These are phyloP conservation scores for Mucor racemosus DNA, from an alignment of 371 early-diverging fungal species.

Conservation along the genomic window DNA sequence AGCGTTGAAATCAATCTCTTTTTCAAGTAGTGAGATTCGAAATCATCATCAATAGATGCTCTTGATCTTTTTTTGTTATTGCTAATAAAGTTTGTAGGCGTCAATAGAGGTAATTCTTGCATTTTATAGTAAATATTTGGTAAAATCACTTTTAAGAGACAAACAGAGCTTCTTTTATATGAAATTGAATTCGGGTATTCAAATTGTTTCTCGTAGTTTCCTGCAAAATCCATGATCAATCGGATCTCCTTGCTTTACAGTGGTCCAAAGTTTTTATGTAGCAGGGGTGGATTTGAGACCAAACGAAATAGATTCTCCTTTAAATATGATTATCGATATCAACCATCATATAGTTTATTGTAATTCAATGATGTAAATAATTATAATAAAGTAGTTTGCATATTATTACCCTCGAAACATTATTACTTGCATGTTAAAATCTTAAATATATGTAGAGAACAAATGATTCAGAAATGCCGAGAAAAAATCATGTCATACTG, in stretches of 20 bases:
- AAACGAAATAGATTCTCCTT: background rate
- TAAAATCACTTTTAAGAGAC: background rate
- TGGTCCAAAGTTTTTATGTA: background rate
- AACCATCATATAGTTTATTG: background rate
- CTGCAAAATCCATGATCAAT: constrained; percentile 14
- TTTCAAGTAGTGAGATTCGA: constrained; percentile 25
- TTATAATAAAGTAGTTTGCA: background rate
- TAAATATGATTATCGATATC: background rate
- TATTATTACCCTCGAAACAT: background rate
- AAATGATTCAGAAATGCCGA: no score
- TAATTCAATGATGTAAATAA: background rate
- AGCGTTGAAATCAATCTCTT: constrained; percentile 25
- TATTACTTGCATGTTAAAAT: no score
- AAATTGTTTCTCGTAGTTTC: constrained; percentile 23
- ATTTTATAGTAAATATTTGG: constrained; percentile 4
- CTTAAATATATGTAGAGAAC: no score
- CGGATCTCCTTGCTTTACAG: background rate
- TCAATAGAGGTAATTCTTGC: constrained; percentile 26
- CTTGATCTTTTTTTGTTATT: constrained; percentile 24
- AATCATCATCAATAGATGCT: constrained; percentile 12
- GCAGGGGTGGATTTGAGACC: background rate
- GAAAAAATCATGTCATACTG: no score
- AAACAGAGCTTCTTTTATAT: background rate
- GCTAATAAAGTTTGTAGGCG: constrained; percentile 13
- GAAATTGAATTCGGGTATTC: background rate